Percentiles rank a stretch among this genome's conserved stretches.
Evolutionary conservation across 768 basidiomycete species (phyloP).

Genomic region (Crepidotus variabilis): DNA sequence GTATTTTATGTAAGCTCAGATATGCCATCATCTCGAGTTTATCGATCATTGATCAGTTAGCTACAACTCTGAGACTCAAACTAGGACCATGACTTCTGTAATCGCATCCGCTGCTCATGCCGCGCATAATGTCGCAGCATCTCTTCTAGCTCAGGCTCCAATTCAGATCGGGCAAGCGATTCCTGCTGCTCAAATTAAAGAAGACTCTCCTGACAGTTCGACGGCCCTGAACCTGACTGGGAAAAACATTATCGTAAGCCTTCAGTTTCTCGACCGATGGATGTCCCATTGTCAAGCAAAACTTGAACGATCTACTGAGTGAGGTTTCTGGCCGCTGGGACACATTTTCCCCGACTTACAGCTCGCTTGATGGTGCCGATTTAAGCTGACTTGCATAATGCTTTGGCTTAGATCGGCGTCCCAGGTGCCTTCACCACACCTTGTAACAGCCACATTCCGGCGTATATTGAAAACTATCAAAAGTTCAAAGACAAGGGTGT

Average conservation of each 20-base stretch:
- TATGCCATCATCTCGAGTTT: not conserved
- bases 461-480: constrained; percentile 62
- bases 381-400: not conserved
- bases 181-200: constrained; percentile 53
- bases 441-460: constrained; percentile 60
- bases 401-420: constrained; percentile 52
- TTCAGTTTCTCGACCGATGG: not conserved
- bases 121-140: constrained; percentile 52
- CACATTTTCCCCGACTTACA: not conserved
- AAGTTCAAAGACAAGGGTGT: constrained; percentile 77
- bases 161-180: constrained; percentile 44
- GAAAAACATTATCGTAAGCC: constrained; percentile 60
- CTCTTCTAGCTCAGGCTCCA: constrained; percentile 43
- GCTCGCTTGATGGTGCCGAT: not conserved
- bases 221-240: constrained; percentile 46
- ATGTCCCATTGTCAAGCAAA: not conserved
- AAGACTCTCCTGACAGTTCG: constrained; percentile 44
- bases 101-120: constrained; percentile 43
- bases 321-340: too few relatives aligned
- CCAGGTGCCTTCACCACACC: constrained; percentile 77
- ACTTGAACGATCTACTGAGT: too few relatives aligned
- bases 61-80: not conserved
- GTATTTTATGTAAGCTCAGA: not conserved
- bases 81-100: constrained; percentile 40
- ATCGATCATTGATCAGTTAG: not conserved